Evolutionary conservation across 768 basidiomycete genomes (phyloP), one percentile per base, ranked within the genome.

Genomic region (Suillus alpinus): DNA sequence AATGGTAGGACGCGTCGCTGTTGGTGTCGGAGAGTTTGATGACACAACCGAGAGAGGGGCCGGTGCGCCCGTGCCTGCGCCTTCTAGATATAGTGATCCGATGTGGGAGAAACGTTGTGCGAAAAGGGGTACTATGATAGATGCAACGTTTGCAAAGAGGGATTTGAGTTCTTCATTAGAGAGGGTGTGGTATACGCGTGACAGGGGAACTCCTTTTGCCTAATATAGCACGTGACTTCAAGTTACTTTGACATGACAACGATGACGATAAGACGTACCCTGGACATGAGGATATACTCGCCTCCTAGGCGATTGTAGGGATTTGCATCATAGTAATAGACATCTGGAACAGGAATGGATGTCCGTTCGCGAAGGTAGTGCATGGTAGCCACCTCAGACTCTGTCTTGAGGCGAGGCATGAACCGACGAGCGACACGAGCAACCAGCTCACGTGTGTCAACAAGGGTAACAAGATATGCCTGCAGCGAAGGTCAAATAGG

Each of bases 221-320:
- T 93, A 68, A 20, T 56, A 61, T 20, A 57, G 63, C 63, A 63
- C 41, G 55, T 59, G 37, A 43, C 37, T 20, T 20, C 46, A 31
- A 58, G 9, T 58, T 8, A 36, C 23, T n/a, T 7, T 6, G 65
- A 16, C 39, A 10, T 39, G 31, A 62, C 61, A 62, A 47, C 34
- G 37, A 49, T 14, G 14, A 1, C 5, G 58, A 59, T 39, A 16
- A 47, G 59, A 75, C 82, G 47, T 62, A 89, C 91, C 84, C 88
- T 92, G 58, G 89, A 89, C 92, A 94, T 92, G 62, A 94, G 70
- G 64, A 94, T 91, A 66, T 87, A 94, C 72, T 94, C 92, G 20
- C 89, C 89, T 0, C 91, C 92, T 32, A 94, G 79, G 13, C 89
- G 85, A 70, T 94, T 94, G 71, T 85, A 91, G 9, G 91, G 92